Evolutionary conservation across 805 yeast species (phyloP), one percentile per base, ranked within the genome.

Genomic region (Candida oleophila): DNA sequence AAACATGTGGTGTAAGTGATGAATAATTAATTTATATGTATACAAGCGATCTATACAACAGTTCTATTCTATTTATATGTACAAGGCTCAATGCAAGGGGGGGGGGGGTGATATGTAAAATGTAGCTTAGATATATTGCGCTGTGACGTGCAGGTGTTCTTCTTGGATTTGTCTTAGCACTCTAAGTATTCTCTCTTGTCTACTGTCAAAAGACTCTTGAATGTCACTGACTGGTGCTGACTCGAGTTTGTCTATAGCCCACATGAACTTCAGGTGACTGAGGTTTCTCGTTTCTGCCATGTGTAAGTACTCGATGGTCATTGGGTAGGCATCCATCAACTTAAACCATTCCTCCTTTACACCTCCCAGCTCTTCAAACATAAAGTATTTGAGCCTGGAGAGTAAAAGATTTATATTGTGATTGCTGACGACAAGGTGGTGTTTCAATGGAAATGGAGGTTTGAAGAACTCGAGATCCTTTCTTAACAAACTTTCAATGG

Each of bases 281-380:
- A 49, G 46, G 41, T 60, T 50, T 15, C 59, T 53, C 8, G 49
- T 50, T 14, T 53, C 55, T 38, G 55, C 57, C 44, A 52, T 53
- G 28, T 62, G 43, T 38, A 68, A 52, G 40, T 52, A 65, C 49
- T 65, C 71, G 34, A 69, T 55, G 4, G 71, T 59, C 22, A 56
- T 59, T 7, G 74, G 74, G 45, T 50, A 70, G 36, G 60, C 51
- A 42, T 68, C 69, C 62, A 64, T 63, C 42, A 69, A 51, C 21
- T 48, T 44, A 43, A 61, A 68, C 15, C 68, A 65, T 22, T 52
- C 44, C 14, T 20, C 22, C 18, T 36, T 16, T 8, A 12, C 12
- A 16, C 20, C 41, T 21, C 51, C 15, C 15, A 20, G 35, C 11
- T 41, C 14, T 16, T 12, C 14, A 11, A 4, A 9, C 8, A 21